These are phyloP conservation scores for Myxozyma vanderwaltii DNA, from an alignment of 805 yeast genomes.

Conservation along the genomic window DNA sequence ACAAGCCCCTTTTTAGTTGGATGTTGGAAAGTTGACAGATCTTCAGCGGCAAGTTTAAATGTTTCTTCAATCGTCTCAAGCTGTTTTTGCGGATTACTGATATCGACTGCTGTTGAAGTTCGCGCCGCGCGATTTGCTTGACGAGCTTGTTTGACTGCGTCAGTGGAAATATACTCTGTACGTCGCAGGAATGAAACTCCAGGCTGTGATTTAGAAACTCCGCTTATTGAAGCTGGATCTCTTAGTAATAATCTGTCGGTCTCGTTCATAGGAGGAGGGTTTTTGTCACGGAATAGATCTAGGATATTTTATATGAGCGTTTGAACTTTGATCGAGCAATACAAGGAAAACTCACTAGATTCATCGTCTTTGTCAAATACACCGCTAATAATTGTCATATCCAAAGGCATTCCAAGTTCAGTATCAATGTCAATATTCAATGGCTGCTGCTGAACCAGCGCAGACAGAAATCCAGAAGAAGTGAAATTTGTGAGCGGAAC, in stretches of 20 bases:
- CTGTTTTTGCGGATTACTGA: conserved; percentile 61
- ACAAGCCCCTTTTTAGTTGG: conserved; percentile 73
- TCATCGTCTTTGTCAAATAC: conserved; percentile 64
- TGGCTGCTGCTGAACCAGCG: conserved; percentile 76
- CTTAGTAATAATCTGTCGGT: conserved; percentile 64
- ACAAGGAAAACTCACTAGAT: conserved; percentile 32
- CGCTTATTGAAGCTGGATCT: conserved; percentile 64
- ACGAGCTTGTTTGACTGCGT: conserved; percentile 44
- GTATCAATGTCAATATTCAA: conserved; percentile 54
- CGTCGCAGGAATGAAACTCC: conserved; percentile 82
- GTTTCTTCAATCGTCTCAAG: conserved; percentile 72
- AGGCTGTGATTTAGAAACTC: conserved; percentile 38
- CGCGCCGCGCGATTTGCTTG: conserved; percentile 36
- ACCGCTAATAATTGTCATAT: conserved; percentile 66
- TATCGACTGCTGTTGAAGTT: conserved; percentile 35
- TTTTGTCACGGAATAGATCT: conserved; percentile 28
- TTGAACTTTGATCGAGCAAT: background rate
- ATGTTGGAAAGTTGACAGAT: conserved; percentile 57
- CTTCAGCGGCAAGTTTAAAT: conserved; percentile 58
- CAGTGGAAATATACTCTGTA: conserved; percentile 86
- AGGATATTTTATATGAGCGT: background rate
- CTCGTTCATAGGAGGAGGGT: conserved; percentile 25
- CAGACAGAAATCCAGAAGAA: conserved; percentile 61
- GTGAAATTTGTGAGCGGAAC: conserved; percentile 50
- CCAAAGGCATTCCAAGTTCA: conserved; percentile 74